Evolutionary conservation across 805 yeast species (phyloP), one percentile per base, ranked within the genome.

Genomic region (Tetrapisispora iriomotensis): DNA sequence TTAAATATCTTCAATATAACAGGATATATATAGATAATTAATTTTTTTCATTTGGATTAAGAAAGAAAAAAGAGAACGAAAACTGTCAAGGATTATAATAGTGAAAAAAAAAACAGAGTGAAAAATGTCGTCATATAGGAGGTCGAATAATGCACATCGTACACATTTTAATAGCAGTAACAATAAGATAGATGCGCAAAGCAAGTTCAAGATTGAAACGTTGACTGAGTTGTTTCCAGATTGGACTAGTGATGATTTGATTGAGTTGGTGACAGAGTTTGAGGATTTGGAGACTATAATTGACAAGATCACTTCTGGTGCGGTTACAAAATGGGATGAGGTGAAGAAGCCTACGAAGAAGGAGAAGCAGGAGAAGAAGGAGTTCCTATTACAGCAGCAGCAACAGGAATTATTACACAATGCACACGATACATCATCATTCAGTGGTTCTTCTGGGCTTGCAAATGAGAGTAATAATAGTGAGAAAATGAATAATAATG

Each of bases 281-380:
- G 70, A 77, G 46, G 87, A 82, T 57, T 68, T 87, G 49, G 94
- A 82, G 56, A 71, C 74, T 32, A 84, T 92, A 47, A 80, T 85
- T 47, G 88, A 82, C 56, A 79, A 86, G 61, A 88, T 92, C 62
- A 79, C 94, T 41, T 83, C 86, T 45, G 95, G 95, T 48, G 82
- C 82, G 53, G 94, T 85, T 28, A 72, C 82, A 49, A 85, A 82
- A 63, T 90, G 97, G 96, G 96, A 86, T 58, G 92, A 88, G 51
- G 95, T 85, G 46, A 79, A 79, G 62, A 82, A 68, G 52, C 71
- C 71, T 22, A 53, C 72, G 34, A 82, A 79, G 61, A 74, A 73
- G 71, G 64, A 75, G 61, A 66, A 67, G 58, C 58, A 67, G 64
- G 64, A 52, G 36, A 46, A 48, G 36, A 42, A 46, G 33, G 53